phyloP scores from a whole-genome alignment of 805 yeast species.

The Zygotorulaspora sp. region DNA sequence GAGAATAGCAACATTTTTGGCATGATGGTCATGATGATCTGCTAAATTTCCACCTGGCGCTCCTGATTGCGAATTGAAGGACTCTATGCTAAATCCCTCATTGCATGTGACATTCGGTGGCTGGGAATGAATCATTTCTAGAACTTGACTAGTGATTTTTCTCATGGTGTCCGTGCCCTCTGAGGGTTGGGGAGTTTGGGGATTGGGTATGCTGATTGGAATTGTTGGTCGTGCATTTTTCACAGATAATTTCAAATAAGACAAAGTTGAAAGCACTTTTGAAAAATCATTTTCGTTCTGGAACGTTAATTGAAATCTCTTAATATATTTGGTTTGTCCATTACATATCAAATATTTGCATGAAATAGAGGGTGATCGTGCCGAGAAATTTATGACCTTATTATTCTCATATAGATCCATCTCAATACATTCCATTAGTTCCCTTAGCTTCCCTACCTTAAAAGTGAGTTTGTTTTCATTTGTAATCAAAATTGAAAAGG shows the following conservation, averaged over 20 bases:
- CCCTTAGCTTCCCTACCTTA: conserved; percentile 6
- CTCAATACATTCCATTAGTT: conserved; percentile 5
- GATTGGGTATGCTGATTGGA: neutral
- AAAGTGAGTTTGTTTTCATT: conserved; percentile 1
- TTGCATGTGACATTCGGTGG: no score
- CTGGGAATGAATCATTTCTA: conserved; percentile 1
- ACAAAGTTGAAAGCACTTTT: conserved; percentile 2
- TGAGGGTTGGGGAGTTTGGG: neutral
- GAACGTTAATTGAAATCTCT: conserved; percentile 28
- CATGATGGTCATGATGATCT: no score
- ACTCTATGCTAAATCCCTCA: no score
- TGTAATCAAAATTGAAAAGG: conserved; percentile 6
- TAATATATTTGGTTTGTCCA: conserved; percentile 10
- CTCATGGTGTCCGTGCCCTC: no score
- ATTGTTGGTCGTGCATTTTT: conserved; percentile 13
- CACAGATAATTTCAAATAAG: conserved; percentile 12
- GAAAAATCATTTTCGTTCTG: conserved; percentile 15
- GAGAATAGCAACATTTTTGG: no score
- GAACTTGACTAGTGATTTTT: neutral
- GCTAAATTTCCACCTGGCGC: no score
- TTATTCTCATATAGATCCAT: conserved; percentile 3
- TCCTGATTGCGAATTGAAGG: no score
- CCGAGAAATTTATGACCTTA: conserved; percentile 24
- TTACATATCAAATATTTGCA: conserved; percentile 24
- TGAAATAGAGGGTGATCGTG: conserved; percentile 25